Conservation (phyloP, 2,329 filamentous ascomycete species). For the Venturia aucupariae region DNA sequence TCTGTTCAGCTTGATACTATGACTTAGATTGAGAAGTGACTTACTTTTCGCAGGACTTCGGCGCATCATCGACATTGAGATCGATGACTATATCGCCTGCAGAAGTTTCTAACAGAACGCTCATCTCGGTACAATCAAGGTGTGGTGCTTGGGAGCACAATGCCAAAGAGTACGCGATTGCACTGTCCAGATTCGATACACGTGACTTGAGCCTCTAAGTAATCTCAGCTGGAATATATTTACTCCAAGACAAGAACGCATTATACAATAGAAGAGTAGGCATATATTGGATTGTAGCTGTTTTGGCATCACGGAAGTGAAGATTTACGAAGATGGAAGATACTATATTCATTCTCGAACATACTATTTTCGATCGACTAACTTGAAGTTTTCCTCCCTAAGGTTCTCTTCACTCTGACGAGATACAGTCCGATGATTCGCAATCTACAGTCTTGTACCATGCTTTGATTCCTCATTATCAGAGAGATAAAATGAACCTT, state of each 20-base stretch:
- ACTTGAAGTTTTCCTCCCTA: no score
- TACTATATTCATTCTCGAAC: background rate
- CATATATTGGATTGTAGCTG: no score
- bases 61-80: conserved; percentile 77
- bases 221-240: no score
- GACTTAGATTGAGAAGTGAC: conserved; percentile 28
- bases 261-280: no score
- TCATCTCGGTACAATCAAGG: conserved; percentile 49
- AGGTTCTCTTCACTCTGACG: background rate
- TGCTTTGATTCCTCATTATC: background rate
- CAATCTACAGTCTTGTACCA: background rate
- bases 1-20: conserved; percentile 15
- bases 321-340: background rate
- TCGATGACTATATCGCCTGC: conserved; percentile 93
- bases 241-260: no score
- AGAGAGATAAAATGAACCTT: background rate
- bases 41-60: conserved; percentile 91
- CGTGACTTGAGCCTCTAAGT: no score
- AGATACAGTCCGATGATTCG: background rate
- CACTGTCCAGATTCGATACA: no score
- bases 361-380: no score
- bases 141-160: background rate
- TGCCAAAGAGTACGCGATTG: background rate
- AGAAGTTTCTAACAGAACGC: conserved; percentile 86
- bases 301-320: background rate